Evolutionary conservation across 2,329 filamentous ascomycete species (phyloP), one percentile per base, ranked within the genome.

Genomic region (Mollisia scopiformis): DNA sequence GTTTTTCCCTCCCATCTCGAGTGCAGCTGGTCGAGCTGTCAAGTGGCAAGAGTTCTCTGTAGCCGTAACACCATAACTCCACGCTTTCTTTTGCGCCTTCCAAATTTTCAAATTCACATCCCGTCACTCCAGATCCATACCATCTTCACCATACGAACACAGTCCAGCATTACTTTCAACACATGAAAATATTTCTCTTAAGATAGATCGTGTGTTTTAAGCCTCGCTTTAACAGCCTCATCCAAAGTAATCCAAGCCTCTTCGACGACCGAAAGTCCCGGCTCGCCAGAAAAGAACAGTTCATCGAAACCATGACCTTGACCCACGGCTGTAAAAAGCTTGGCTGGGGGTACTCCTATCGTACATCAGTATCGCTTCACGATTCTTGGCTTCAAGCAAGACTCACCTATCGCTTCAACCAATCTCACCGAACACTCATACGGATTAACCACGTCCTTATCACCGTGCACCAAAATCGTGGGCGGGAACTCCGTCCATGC

Each of bases 401-500:
- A 53, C 47, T 51, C 28, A 58, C 57, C 54, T 47, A 60, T 58
- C 16, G 39, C 49, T 13, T 35, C 30, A 21, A 51, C 21, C 21
- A 58, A 10, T 8, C 54, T 53, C 13, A 16, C 19, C 14, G 57
- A 54, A 16, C 23, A 31, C 21, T 47, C 41, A 46, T 57, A 41
- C 25, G 61, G 61, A 8, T 57, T 55, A n/a, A 43, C 33, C 8
- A 2, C 1, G 56, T 63, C 61, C 21, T 25, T n/a, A 11, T 50
- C 37, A 13, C 61, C 57, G 37, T 63, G 61, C 5, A 63, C 47
- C 13, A 61, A 41, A 30, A 60, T 51, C 30, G 57, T 60, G 27
- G 54, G 28, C 4, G 43, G 53, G 21, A 31, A 60, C n/a, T 55
- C 27, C 31, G 27, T 57, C 61, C 61, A 62, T 16, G 33, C 25